Conservation (phyloP, 108 stramenopile genomes). For the Schizochytrium sp. region DNA sequence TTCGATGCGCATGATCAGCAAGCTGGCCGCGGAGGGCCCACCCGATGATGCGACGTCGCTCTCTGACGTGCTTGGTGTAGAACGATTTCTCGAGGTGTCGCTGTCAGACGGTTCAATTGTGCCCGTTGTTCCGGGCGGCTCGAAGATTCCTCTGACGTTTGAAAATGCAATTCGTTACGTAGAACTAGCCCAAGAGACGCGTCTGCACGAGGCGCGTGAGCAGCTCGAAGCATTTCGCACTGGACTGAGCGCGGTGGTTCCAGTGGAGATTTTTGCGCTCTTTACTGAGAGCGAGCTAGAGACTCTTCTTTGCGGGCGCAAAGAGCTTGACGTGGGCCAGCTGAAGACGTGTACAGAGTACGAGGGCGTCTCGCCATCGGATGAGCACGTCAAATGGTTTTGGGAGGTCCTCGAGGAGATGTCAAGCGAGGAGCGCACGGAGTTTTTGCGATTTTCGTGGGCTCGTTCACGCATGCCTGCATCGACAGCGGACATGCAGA, state of each 20-base stretch:
- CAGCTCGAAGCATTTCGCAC: slow-evolving; percentile 72
- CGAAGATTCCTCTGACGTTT: background rate
- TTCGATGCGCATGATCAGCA: background rate
- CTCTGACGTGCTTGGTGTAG: slow-evolving; percentile 29
- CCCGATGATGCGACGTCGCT: background rate
- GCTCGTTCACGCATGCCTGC: slow-evolving; percentile 80
- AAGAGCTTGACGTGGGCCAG: slow-evolving; percentile 86
- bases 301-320: slow-evolving; percentile 74
- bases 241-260: slow-evolving; percentile 78
- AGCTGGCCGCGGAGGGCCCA: background rate
- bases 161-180: slow-evolving; percentile 60
- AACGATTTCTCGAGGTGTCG: slow-evolving; percentile 33
- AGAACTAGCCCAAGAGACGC: slow-evolving; percentile 26
- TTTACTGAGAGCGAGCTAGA: slow-evolving; percentile 75
- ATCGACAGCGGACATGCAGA: slow-evolving; percentile 65
- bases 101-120: slow-evolving; percentile 26
- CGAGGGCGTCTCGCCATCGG: slow-evolving; percentile 67
- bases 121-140: slow-evolving; percentile 18
- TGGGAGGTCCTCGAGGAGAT: slow-evolving; percentile 86
- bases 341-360: slow-evolving; percentile 78
- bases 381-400: slow-evolving; percentile 67
- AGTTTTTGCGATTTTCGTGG: slow-evolving; percentile 92
- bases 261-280: slow-evolving; percentile 73
- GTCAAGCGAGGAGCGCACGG: slow-evolving; percentile 68
- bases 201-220: slow-evolving; percentile 44